Evolutionary conservation across 2,329 filamentous ascomycete species (phyloP).

Genomic region (Hypoxylon sp.): DNA sequence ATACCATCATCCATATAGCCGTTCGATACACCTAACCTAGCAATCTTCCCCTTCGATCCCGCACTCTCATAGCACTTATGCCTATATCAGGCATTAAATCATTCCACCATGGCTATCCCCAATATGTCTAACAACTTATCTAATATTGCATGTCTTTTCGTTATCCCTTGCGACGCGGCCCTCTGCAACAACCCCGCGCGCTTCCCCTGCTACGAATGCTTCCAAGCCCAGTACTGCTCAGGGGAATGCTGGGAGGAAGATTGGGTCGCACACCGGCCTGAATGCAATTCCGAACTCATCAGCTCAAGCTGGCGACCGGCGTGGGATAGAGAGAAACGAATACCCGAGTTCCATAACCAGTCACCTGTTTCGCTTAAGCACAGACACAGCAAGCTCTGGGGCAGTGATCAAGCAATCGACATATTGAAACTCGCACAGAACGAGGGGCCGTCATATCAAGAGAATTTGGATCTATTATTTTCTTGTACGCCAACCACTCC

Average conservation of each 20-base stretch:
- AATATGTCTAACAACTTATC: background rate
- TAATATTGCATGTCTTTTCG: background rate
- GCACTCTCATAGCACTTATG: background rate
- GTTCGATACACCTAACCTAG: background rate
- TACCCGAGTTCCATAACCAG: background rate
- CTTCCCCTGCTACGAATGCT: background rate
- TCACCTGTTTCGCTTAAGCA: background rate
- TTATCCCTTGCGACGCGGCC: constrained; percentile 4
- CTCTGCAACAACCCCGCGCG: background rate
- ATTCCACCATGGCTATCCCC: background rate
- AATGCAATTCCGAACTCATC: background rate
- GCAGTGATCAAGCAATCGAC: background rate
- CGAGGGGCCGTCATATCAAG: background rate
- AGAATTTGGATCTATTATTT: constrained; percentile 6
- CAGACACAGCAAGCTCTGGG: background rate
- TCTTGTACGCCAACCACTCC: background rate
- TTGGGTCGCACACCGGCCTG: background rate
- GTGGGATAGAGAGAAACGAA: constrained; percentile 10
- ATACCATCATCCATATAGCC: background rate
- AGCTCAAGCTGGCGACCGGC: background rate
- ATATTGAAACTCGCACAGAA: background rate
- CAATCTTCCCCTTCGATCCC: background rate
- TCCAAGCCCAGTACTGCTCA: constrained; percentile 2
- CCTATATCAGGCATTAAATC: background rate
- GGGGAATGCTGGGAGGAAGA: background rate